phyloP scores from a whole-genome alignment of 345 rosid genomes.

The Hevea brasiliensis region DNA sequence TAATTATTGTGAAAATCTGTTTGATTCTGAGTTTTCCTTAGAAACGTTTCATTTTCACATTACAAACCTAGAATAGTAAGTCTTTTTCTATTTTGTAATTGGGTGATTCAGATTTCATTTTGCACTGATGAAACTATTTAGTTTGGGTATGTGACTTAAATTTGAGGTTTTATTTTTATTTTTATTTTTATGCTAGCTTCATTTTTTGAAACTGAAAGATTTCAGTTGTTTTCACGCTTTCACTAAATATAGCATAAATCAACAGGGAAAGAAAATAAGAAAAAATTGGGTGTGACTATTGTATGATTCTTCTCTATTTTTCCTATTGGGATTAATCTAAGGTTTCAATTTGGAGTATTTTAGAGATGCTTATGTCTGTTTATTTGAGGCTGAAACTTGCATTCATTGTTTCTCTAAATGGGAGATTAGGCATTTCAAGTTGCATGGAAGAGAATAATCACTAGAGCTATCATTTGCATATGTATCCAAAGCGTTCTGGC shows the following conservation, averaged over 20 bases:
- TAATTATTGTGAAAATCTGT: background rate
- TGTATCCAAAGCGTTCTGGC: slow-evolving; percentile 82
- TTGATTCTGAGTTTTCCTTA: background rate
- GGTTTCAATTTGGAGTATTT: background rate
- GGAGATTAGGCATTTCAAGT: slow-evolving; percentile 27
- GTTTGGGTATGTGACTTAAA: background rate
- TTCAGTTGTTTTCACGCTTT: background rate
- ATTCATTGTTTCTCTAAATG: background rate
- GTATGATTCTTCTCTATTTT: background rate
- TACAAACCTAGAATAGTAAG: background rate
- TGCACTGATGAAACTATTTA: background rate
- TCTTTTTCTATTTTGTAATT: background rate
- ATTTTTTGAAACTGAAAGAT: background rate
- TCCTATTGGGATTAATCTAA: background rate
- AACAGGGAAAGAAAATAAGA: background rate
- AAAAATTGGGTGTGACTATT: background rate
- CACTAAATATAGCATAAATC: background rate
- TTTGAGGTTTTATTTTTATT: background rate
- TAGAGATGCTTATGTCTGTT: slow-evolving; percentile 10
- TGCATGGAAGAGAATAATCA: slow-evolving; percentile 51
- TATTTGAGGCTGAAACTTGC: slow-evolving; percentile 7
- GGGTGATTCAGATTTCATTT: background rate
- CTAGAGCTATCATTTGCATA: slow-evolving; percentile 48
- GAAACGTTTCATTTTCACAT: background rate
- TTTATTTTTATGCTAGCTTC: background rate